Evolutionary conservation across 2,329 filamentous ascomycete genomes (phyloP).

Genomic region (Aspergillus niger): DNA sequence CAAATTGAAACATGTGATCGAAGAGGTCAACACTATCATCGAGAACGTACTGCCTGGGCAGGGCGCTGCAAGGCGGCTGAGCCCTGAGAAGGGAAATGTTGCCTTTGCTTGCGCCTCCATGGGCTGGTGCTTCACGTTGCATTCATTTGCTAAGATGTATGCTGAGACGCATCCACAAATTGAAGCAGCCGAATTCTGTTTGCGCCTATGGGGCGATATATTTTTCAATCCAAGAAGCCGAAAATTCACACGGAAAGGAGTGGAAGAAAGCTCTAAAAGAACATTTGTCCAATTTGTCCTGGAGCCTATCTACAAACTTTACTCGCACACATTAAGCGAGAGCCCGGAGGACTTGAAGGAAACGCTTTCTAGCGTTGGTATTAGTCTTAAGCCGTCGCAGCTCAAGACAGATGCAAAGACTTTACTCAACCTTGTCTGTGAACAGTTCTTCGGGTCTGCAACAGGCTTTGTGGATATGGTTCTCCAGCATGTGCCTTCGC

Average conservation of each 20-base stretch:
- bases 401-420: slow-evolving; percentile 88
- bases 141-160: slow-evolving; percentile 96
- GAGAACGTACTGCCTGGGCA: slow-evolving; percentile 80
- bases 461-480: slow-evolving; percentile 96
- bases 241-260: slow-evolving; percentile 84
- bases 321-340: slow-evolving; percentile 90
- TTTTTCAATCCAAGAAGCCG: slow-evolving; percentile 91
- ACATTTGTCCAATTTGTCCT: slow-evolving; percentile 94
- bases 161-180: slow-evolving; percentile 81
- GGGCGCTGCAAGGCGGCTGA: slow-evolving; percentile 77
- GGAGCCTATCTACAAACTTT: slow-evolving; percentile 97
- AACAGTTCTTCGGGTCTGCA: slow-evolving; percentile 91
- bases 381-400: slow-evolving; percentile 86
- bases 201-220: slow-evolving; percentile 90
- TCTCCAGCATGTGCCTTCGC: slow-evolving; percentile 83
- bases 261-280: slow-evolving; percentile 77
- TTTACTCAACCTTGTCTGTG: slow-evolving; percentile 83
- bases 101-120: slow-evolving; percentile 90
- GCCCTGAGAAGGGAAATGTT: slow-evolving; percentile 97
- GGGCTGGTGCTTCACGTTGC: slow-evolving; percentile 95
- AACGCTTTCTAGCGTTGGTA: slow-evolving; percentile 77
- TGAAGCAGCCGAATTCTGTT: slow-evolving; percentile 79
- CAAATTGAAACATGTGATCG: slow-evolving; percentile 97
- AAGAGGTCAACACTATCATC: slow-evolving; percentile 96
- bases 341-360: slow-evolving; percentile 80